phyloP scores from a whole-genome alignment of 2,329 filamentous ascomycete species.

The Fusarium verrucosum region DNA sequence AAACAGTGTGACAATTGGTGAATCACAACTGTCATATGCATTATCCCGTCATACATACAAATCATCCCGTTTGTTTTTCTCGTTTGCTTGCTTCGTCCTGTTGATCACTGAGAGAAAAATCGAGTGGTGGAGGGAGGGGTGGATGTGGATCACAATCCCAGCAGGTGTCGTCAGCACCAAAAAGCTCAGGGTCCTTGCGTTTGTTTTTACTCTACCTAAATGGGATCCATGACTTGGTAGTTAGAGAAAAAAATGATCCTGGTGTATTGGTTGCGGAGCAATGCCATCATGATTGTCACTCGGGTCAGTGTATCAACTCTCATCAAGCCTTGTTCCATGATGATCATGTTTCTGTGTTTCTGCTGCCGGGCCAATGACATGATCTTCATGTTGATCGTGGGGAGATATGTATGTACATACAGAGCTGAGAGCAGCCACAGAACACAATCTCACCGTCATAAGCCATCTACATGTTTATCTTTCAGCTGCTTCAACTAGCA shows the following conservation, averaged over 20 bases:
- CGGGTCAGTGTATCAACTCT: not conserved
- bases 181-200: slow-evolving; percentile 24
- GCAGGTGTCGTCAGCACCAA: slow-evolving; percentile 42
- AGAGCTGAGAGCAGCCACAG: not conserved
- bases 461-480: not conserved
- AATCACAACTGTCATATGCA: not conserved
- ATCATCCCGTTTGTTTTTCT: not conserved
- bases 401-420: slow-evolving; percentile 13
- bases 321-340: slow-evolving; percentile 23
- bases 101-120: slow-evolving; percentile 22
- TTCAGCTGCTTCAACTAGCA: slow-evolving; percentile 25
- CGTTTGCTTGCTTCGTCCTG: slow-evolving; percentile 10
- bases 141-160: slow-evolving; percentile 23
- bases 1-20: not conserved
- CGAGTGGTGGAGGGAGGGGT: slow-evolving; percentile 27
- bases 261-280: slow-evolving; percentile 4
- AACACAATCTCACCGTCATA: not conserved
- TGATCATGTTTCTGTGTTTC: slow-evolving; percentile 11
- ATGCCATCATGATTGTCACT: slow-evolving; percentile 22
- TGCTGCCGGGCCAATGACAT: slow-evolving; percentile 36
- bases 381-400: slow-evolving; percentile 34
- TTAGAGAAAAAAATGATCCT: not conserved
- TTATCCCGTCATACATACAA: not conserved
- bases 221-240: slow-evolving; percentile 15
- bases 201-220: slow-evolving; percentile 7